A percentile compares a stretch with the other conserved stretches of the same genome.
Evolutionary conservation across 371 early-diverging fungal genomes (phyloP).

Genomic region (Cokeromyces recurvatus): DNA sequence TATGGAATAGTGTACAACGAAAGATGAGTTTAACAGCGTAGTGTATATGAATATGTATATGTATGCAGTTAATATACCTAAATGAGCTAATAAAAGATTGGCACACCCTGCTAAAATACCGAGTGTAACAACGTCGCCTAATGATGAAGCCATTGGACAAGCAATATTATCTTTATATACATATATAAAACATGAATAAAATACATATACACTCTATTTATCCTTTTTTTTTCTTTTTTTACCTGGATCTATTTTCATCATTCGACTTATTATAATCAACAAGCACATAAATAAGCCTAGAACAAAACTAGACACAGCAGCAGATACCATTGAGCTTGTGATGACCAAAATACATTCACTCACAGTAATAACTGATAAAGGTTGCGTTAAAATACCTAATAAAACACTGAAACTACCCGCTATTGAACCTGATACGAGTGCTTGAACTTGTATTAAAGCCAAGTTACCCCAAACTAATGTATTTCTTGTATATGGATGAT

Average conservation of each 20-base stretch:
- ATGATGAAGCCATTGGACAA: conserved; percentile 66
- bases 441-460: conserved; percentile 70
- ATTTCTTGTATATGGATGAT: conserved; percentile 43
- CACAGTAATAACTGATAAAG: conserved; percentile 38
- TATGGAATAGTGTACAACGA: conserved; percentile 12
- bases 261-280: conserved; percentile 65
- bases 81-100: conserved; percentile 34
- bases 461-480: conserved; percentile 63
- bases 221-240: conserved; percentile 26
- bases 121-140: conserved; percentile 74
- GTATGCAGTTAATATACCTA: conserved; percentile 52
- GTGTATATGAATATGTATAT: no score
- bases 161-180: conserved; percentile 55
- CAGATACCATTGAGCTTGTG: conserved; percentile 68
- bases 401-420: conserved; percentile 67
- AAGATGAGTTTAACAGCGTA: no score
- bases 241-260: conserved; percentile 74
- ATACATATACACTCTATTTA: neutral
- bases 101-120: conserved; percentile 58
- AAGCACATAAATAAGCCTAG: conserved; percentile 72
- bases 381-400: conserved; percentile 56
- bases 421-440: conserved; percentile 61
- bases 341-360: conserved; percentile 63
- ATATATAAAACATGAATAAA: neutral
- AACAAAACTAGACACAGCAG: conserved; percentile 67